phyloP scores from a whole-genome alignment of 176 grass and related monocot genomes.

The Oryza rufipogon region DNA sequence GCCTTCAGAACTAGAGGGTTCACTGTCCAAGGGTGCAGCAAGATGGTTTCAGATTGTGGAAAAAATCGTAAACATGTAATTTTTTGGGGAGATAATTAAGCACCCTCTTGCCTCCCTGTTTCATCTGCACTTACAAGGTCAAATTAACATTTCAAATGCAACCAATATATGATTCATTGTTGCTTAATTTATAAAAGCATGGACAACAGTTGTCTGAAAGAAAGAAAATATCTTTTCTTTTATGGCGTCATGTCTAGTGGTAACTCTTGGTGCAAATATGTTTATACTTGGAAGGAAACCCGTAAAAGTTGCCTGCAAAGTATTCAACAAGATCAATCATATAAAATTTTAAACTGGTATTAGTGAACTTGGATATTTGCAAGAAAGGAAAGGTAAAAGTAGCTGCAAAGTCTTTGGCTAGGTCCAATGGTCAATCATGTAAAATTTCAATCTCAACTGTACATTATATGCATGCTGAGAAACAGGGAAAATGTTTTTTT shows the following conservation, averaged over 20 bases:
- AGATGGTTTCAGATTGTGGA: slow-evolving; percentile 1
- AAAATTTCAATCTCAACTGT: neutral
- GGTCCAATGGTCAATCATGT: neutral
- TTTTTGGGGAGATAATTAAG: slow-evolving; percentile 17
- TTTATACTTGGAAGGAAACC: no score
- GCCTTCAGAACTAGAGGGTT: neutral
- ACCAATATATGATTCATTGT: neutral
- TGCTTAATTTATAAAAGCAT: slow-evolving; percentile 11
- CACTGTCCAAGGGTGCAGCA: neutral
- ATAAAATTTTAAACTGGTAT: neutral
- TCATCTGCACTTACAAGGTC: neutral
- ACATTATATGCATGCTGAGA: neutral
- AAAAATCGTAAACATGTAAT: neutral
- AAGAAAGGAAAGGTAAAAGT: no score
- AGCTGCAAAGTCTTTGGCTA: neutral
- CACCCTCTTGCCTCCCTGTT: neutral
- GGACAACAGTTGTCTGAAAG: neutral
- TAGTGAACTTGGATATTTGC: no score
- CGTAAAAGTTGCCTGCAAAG: neutral
- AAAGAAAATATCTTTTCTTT: neutral
- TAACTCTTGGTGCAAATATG: no score
- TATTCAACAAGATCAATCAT: neutral
- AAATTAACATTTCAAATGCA: slow-evolving; percentile 3
- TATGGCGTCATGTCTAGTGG: neutral
- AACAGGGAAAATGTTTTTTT: neutral